A percentile compares a stretch with the other conserved stretches of the same genome.
Conservation (phyloP, 352 stramenopile genomes). For the Phytopythium montanum region DNA sequence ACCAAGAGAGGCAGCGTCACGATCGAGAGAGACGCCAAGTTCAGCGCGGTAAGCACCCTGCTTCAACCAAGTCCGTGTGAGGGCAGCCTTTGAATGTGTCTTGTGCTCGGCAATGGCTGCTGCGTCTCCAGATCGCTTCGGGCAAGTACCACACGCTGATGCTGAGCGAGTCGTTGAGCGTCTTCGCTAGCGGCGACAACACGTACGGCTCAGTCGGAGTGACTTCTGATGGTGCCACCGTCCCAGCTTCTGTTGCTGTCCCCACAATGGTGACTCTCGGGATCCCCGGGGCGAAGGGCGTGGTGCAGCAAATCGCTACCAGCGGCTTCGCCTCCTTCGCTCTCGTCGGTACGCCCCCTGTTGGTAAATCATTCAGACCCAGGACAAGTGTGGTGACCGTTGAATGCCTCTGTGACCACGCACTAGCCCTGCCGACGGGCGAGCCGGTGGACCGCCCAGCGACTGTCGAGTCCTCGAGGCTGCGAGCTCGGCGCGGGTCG, state of each 20-base stretch:
- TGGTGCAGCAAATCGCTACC: slow-evolving; percentile 49
- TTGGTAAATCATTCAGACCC: neutral
- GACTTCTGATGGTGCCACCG: neutral
- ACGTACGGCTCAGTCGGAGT: slow-evolving; percentile 46
- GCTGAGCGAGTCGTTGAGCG: slow-evolving; percentile 55
- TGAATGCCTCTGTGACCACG: neutral
- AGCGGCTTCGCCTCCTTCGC: slow-evolving; percentile 67
- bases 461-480: slow-evolving; percentile 12
- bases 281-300: slow-evolving; percentile 16
- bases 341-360: slow-evolving; percentile 39
- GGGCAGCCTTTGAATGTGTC: neutral
- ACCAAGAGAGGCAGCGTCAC: slow-evolving; percentile 28
- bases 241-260: neutral
- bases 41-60: slow-evolving; percentile 30
- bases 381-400: neutral
- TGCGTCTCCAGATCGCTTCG: slow-evolving; percentile 46
- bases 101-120: neutral
- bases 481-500: slow-evolving; percentile 12
- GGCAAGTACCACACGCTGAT: slow-evolving; percentile 77
- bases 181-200: slow-evolving; percentile 77
- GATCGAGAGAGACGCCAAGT: slow-evolving; percentile 69
- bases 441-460: slow-evolving; percentile 11
- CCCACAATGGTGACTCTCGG: slow-evolving; percentile 32
- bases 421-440: slow-evolving; percentile 13
- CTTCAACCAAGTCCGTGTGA: neutral